Conservation (phyloP, 352 stramenopile genomes). For the Elongisporangium prolatum region DNA sequence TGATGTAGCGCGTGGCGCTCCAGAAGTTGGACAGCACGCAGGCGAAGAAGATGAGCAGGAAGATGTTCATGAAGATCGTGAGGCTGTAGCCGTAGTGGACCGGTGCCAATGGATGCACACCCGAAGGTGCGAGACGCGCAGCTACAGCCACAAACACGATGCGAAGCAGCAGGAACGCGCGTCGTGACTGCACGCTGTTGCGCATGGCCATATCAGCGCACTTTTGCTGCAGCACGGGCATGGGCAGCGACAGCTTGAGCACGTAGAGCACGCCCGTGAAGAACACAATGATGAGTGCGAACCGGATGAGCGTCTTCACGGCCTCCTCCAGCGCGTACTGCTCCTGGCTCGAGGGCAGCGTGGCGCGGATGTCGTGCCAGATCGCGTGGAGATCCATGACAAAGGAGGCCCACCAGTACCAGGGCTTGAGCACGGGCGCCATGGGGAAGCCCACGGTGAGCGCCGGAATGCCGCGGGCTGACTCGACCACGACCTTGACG, state of each 20-base stretch:
- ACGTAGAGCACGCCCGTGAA: constrained; percentile 59
- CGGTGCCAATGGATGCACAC: constrained; percentile 65
- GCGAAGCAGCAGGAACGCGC: constrained; percentile 52
- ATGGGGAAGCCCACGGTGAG: constrained; percentile 85
- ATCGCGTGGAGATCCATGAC: constrained; percentile 77
- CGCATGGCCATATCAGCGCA: constrained; percentile 56
- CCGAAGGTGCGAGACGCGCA: constrained; percentile 46
- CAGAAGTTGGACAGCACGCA: constrained; percentile 83
- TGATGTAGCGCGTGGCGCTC: constrained; percentile 37
- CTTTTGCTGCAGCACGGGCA: constrained; percentile 49
- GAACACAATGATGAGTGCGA: constrained; percentile 48
- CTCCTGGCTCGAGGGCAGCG: constrained; percentile 61
- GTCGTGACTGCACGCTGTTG: constrained; percentile 38
- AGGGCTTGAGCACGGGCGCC: constrained; percentile 83
- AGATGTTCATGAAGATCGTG: constrained; percentile 76
- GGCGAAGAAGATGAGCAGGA: constrained; percentile 69
- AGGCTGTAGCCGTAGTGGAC: constrained; percentile 73
- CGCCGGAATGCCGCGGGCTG: constrained; percentile 65
- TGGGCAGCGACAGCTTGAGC: constrained; percentile 60
- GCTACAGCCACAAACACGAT: constrained; percentile 52
- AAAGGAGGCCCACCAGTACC: constrained; percentile 85
- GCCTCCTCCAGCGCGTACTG: constrained; percentile 66
- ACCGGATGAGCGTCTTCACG: constrained; percentile 52
- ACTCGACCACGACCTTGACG: constrained; percentile 83
- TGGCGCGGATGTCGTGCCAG: constrained; percentile 83